phyloP scores from a whole-genome alignment of 2,329 filamentous ascomycete genomes.

The Nannizziopsis arthrosporioides region DNA sequence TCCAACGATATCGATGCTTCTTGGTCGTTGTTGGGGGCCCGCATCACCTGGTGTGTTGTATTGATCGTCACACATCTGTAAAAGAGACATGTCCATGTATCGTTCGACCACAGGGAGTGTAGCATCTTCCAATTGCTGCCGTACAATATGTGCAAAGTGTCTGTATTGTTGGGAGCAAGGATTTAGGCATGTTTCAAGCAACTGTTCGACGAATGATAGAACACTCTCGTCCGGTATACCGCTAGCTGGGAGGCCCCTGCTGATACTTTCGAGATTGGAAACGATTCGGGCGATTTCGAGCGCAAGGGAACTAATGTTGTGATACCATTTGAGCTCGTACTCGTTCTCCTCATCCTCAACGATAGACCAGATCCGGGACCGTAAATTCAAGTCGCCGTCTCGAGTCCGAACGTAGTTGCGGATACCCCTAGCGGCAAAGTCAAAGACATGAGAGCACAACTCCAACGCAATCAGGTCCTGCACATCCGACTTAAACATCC shows the following conservation, averaged over 20 bases:
- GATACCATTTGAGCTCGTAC: conserved; percentile 21
- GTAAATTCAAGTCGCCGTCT: conserved; percentile 27
- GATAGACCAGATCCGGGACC: conserved; percentile 31
- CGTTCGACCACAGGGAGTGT: conserved; percentile 25
- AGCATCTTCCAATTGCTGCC: conserved; percentile 23
- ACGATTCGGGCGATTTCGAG: conserved; percentile 33
- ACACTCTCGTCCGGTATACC: conserved; percentile 24
- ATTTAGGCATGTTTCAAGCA: conserved; percentile 27
- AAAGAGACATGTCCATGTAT: conserved; percentile 32
- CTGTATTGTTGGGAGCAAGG: conserved; percentile 25
- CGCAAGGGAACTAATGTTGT: conserved; percentile 29
- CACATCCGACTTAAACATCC: conserved; percentile 41
- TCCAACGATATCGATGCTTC: conserved; percentile 44
- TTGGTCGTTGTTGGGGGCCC: conserved; percentile 20
- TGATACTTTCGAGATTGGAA: conserved; percentile 8
- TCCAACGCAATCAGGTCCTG: conserved; percentile 44
- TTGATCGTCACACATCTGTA: conserved; percentile 36
- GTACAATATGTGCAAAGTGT: conserved; percentile 26
- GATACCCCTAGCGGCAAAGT: conserved; percentile 25
- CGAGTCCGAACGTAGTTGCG: conserved; percentile 22
- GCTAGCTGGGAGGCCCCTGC: conserved; percentile 14
- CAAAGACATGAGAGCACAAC: conserved; percentile 44
- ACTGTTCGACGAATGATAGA: conserved; percentile 25
- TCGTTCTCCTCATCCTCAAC: conserved; percentile 15
- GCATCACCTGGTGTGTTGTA: conserved; percentile 19